A percentile compares a stretch with the other conserved stretches of the same genome.
phyloP scores from a whole-genome alignment of 208 protist genomes.

The Crithidia brevicula region DNA sequence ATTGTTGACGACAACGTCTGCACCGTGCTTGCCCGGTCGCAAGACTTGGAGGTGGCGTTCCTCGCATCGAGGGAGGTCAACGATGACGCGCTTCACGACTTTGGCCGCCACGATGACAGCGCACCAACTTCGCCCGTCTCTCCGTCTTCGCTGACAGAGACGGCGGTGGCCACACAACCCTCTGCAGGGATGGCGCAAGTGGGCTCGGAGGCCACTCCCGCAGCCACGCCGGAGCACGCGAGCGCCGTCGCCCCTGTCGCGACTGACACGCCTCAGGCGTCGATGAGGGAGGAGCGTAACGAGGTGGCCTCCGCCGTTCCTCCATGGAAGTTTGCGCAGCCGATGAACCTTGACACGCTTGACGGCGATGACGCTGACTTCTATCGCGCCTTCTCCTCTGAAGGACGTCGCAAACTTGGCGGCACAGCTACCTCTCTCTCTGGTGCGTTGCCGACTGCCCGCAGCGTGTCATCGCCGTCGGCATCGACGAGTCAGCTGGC shows the following conservation, averaged over 20 bases:
- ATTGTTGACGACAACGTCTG: constrained; percentile 83
- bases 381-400: constrained; percentile 74
- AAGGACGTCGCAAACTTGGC: constrained; percentile 22
- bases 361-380: constrained; percentile 72
- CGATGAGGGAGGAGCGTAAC: too few relatives aligned
- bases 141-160: too few relatives aligned
- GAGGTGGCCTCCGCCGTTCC: background rate
- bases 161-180: too few relatives aligned
- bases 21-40: constrained; percentile 59
- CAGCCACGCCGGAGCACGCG: background rate
- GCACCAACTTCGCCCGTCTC: too few relatives aligned
- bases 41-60: constrained; percentile 86
- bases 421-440: constrained; percentile 13
- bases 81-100: constrained; percentile 48
- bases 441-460: background rate
- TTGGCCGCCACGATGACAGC: constrained; percentile 31
- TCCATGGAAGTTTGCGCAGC: constrained; percentile 14
- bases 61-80: constrained; percentile 74
- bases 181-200: background rate
- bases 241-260: too few relatives aligned
- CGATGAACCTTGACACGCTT: constrained; percentile 24
- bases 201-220: background rate
- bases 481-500: too few relatives aligned
- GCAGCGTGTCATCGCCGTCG: constrained; percentile 6
- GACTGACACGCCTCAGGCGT: too few relatives aligned